Base-by-base conservation (phyloP, 2,329 filamentous ascomycete genomes). In the Aspergillus pseudoglaucus region DNA sequence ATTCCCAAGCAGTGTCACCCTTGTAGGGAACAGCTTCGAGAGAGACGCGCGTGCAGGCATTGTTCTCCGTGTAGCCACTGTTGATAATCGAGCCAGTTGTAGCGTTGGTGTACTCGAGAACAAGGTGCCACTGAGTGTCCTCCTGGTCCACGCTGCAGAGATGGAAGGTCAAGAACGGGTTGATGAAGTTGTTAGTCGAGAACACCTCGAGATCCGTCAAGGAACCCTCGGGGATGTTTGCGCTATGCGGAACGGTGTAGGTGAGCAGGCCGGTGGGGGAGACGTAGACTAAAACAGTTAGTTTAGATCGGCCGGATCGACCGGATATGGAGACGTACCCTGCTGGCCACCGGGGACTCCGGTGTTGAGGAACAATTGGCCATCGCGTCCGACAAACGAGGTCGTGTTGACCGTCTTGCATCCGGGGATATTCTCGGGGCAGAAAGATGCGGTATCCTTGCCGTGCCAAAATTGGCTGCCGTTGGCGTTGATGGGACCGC, bases 301-400 rank as follows among this genome's bases (percentile, higher is more conserved):
- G 25, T n/a, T 15, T 32, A 2, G 7, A 14, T 32, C 14, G 12
- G 12, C 14, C 22, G 25, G 15, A 18, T n/a, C 14, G 14, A 15
- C 17, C 5, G 14, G 35, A 45, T 9, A 17, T 6, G 18, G 6
- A 33, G 14, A 44, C 20, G 18, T 23, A 50, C 40, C 44, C 44
- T 50, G 44, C 41, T 46, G 47, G 18, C 47, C 47, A 15, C 47
- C 47, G 2, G 48, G 48, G 17, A 50, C 45, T n/a, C 6, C 41
- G 4, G 27, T 32, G 23, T 50, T 50, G 17, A 50, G 27, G 41
- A 44, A 44, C 33, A 47, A n/a, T 14, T 40, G 43, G 14, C 33
- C 33, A 12, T 41, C 35, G 32, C 41, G 45, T 37, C 32, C 40
- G 17, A 42, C 15, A 42, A 50, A 47, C 0, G 44, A 47, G 7